A percentile compares a stretch with the other conserved stretches of the same genome.
phyloP scores from a whole-genome alignment of 2,329 filamentous ascomycete genomes.

The Chrysosporium keratinophilum region DNA sequence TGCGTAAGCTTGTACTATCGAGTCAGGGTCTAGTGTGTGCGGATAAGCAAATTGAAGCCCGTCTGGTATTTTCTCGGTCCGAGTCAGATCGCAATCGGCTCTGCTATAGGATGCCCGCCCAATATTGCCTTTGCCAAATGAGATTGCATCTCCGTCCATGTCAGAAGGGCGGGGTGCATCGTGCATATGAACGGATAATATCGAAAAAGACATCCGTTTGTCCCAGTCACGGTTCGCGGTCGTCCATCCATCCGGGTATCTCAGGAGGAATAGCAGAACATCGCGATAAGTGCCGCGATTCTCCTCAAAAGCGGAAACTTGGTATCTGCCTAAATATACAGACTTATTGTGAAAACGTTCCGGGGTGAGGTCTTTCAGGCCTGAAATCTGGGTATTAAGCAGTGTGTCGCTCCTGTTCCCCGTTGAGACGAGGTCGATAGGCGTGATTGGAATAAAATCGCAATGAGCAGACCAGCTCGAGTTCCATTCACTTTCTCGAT shows the following conservation, averaged over 20 bases:
- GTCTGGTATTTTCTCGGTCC: not conserved
- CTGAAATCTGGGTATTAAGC: not conserved
- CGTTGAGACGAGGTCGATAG: not conserved
- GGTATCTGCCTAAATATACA: not conserved
- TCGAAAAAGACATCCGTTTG: not conserved
- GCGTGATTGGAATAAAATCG: not conserved
- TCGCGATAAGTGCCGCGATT: not conserved
- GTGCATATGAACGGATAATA: not conserved
- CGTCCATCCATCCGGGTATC: not conserved
- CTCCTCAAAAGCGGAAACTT: not conserved
- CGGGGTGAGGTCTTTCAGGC: not conserved
- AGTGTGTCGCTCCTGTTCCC: not conserved
- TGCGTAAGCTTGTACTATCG: not conserved
- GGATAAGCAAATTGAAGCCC: not conserved
- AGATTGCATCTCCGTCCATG: not conserved
- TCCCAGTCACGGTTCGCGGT: not conserved
- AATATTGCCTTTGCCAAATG: not conserved
- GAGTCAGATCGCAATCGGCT: not conserved
- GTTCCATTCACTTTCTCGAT: conserved; percentile 1
- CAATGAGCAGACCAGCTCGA: not conserved
- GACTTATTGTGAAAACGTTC: not conserved
- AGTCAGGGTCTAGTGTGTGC: not conserved
- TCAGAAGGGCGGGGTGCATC: not conserved
- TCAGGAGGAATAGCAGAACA: not conserved
- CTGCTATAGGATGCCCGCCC: not conserved